Evolutionary conservation across 176 grass and related monocot species (phyloP), one percentile per base, ranked within the genome.

Genomic region (Rhynchospora breviuscula): DNA sequence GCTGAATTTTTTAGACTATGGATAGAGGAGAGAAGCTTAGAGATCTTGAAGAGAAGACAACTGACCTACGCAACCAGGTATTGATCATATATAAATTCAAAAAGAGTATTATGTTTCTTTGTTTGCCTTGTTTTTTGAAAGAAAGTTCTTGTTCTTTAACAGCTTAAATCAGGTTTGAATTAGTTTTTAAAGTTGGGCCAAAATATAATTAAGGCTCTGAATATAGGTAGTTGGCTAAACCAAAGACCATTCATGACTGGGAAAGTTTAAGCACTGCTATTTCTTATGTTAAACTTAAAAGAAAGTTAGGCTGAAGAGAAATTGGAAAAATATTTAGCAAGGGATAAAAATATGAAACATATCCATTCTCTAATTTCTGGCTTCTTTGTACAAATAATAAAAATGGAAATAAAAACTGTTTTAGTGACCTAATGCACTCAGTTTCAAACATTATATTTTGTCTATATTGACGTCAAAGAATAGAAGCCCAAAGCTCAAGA

Each of bases 11-110:
- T 80, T 84, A 97, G 95, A 91, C 87, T 84, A 63, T 97, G 54
- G 95, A 84, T 49, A 87, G 92, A 59, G 95, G 92, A 56, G 95
- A 97, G 88, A 88, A 87, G 40, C 80, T 97, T 79, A 91, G 77
- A 75, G 90, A 97, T 88, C 95, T 97, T 75, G 83, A 94, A 68
- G 89, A 94, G 43, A 97, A 97, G 86, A 88, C 92, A 43, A 88
- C 95, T 15, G 90, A 97, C 87, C 84, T 97, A 65, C 89, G 49
- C 40, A 88, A 52, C 80, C 92, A 94, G 89, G 95, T 97, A 93
- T 10, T 26, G 18, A 14, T 67, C 11, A 53, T 59, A 59, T 40
- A 12, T 85, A 40, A 82, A 2, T 66, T 65, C 17, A 49, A 31
- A 31, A 10, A 6, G 12, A 18, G 8, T 49, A n/a, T 54, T 17